Evolutionary conservation across 768 basidiomycete species (phyloP), one percentile per base, ranked within the genome.

Genomic region (Boletellus sp.): DNA sequence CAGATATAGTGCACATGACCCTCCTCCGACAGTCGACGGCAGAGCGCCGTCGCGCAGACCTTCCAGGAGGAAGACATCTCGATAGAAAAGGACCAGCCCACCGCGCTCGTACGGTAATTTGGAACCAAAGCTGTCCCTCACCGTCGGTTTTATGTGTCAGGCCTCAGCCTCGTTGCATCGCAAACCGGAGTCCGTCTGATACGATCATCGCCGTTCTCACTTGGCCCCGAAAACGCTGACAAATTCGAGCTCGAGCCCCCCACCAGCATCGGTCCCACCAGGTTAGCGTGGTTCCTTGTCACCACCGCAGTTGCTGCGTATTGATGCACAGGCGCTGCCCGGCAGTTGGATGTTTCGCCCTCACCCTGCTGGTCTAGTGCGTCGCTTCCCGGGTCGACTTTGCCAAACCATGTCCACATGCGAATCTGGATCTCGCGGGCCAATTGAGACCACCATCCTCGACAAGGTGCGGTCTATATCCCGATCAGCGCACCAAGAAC

Each of bases 401-500:
- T 51, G 52, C 23, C 57, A 51, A 37, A 50, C 57, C 48, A 71
- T 71, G 70, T 39, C 63, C 52, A 57, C 66, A 43, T 45, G 34
- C 6, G 50, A 53, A 59, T 48, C 56, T 52, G 58, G 57, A 51
- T 62, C 66, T 63, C 43, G 58, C 41, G 81, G 83, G 16, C 76
- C 78, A 10, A 66, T 86, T 15, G 83, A 85, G 68, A 57, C 54
- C n/a, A 70, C 79, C n/a, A 85, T 87, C 50, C 74, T 73, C 46
- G 70, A 76, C 52, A 85, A 84, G 75, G 83, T 82, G 50, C 43
- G 63, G 45, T 31, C 45, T 42, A 45, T 52, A 51, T 48, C 16
- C 57, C 60, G 60, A 65, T 59, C 57, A 49, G 45, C 49, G 33
- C 52, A 53, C 55, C 60, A 26, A 57, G 55, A 54, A 52, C 57